These are phyloP conservation scores for Yarrowia porcina DNA, from an alignment of 805 yeast genomes.

Conservation along the genomic window DNA sequence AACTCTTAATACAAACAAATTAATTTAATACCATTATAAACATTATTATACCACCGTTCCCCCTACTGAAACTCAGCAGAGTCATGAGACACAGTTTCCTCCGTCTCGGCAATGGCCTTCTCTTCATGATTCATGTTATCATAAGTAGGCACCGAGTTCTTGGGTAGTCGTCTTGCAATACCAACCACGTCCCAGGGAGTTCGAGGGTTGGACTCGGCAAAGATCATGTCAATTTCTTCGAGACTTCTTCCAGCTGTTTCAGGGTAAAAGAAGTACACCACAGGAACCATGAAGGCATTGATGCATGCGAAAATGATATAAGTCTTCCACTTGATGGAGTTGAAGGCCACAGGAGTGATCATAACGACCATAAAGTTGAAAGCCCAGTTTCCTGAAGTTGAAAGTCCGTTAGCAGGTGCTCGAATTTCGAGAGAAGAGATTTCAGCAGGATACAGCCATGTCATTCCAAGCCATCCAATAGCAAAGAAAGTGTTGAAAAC, in stretches of 20 bases:
- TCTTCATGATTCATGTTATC: background rate
- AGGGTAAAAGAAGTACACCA: constrained; percentile 18
- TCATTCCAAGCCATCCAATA: constrained; percentile 16
- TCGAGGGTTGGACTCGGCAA: constrained; percentile 35
- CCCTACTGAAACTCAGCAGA: background rate
- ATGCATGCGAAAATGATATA: constrained; percentile 21
- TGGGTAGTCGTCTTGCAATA: constrained; percentile 39
- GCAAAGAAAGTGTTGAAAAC: constrained; percentile 19
- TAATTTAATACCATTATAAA: too few relatives aligned
- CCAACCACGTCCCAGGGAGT: constrained; percentile 46
- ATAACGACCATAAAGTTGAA: constrained; percentile 15
- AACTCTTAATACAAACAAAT: too few relatives aligned
- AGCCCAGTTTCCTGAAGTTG: constrained; percentile 8
- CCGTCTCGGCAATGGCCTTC: background rate
- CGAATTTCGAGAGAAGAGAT: constrained; percentile 5
- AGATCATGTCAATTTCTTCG: constrained; percentile 15
- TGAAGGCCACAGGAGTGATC: constrained; percentile 23
- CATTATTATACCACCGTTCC: too few relatives aligned
- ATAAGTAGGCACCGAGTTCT: background rate
- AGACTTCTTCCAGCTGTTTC: constrained; percentile 12
- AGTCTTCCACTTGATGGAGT: constrained; percentile 8
- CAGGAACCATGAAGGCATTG: constrained; percentile 16
- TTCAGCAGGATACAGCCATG: constrained; percentile 19
- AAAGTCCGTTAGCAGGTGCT: constrained; percentile 11
- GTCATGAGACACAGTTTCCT: background rate